phyloP scores from a whole-genome alignment of 2,329 filamentous ascomycete genomes.

The Emmonsiellopsis sp. region DNA sequence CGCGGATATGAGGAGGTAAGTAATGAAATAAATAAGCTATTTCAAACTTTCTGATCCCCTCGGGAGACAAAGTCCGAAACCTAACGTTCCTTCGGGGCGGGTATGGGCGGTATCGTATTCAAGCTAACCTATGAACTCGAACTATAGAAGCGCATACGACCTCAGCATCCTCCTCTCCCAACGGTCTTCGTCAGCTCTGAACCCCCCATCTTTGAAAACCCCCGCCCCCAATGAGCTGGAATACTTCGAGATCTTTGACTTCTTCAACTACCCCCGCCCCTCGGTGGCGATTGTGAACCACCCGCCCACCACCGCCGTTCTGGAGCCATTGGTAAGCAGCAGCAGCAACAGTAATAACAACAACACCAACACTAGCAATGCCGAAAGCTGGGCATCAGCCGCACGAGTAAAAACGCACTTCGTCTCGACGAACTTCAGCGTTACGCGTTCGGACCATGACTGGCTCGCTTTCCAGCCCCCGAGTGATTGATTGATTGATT shows the following conservation, averaged over 20 bases:
- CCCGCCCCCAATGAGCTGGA: constrained; percentile 34
- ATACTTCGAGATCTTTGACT: constrained; percentile 38
- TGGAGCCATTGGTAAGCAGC: background rate
- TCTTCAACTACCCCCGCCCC: constrained; percentile 33
- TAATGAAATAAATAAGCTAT: background rate
- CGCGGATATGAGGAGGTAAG: constrained; percentile 33
- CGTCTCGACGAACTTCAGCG: constrained; percentile 1
- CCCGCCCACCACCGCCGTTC: background rate
- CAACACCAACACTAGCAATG: background rate
- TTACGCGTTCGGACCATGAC: background rate
- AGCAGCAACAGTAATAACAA: too few relatives aligned
- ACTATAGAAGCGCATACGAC: constrained; percentile 24
- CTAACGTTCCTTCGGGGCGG: too few relatives aligned
- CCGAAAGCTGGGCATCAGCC: background rate
- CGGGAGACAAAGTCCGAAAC: too few relatives aligned
- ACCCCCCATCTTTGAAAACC: constrained; percentile 30
- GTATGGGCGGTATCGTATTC: too few relatives aligned
- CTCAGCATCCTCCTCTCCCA: constrained; percentile 29
- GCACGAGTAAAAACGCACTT: background rate
- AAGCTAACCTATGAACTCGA: constrained; percentile 6
- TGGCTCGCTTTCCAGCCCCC: constrained; percentile 4
- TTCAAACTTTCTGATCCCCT: background rate
- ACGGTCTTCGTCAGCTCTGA: constrained; percentile 28
- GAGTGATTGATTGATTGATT: background rate
- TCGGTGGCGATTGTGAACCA: background rate